Evolutionary conservation across 1,139 yeast species (phyloP).

Genomic region (Blastobotrys aristatus): DNA sequence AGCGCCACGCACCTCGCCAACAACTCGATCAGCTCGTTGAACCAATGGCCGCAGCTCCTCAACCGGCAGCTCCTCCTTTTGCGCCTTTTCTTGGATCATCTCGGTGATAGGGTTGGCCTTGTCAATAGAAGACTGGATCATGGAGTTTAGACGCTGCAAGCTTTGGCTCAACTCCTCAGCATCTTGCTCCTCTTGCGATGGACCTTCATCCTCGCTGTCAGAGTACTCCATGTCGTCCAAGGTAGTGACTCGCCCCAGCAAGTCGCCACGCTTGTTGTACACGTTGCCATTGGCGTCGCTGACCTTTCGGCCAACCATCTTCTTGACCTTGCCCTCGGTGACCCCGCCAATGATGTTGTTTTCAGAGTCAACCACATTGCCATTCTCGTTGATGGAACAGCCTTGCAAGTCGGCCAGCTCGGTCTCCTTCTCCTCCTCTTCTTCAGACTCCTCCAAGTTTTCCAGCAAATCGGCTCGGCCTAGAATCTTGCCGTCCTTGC

Average conservation of each 20-base stretch:
- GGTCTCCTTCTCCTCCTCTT: not conserved
- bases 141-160: not conserved
- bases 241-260: slow-evolving; percentile 4
- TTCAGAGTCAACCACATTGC: slow-evolving; percentile 6
- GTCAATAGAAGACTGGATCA: slow-evolving; percentile 3
- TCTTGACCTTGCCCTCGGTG: slow-evolving; percentile 9
- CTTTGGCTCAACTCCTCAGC: not conserved
- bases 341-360: slow-evolving; percentile 7
- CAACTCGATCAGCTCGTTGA: slow-evolving; percentile 1
- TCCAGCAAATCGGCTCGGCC: slow-evolving; percentile 1
- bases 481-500: slow-evolving; percentile 6
- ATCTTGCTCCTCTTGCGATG: not conserved
- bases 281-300: slow-evolving; percentile 7
- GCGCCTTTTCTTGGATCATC: slow-evolving; percentile 2
- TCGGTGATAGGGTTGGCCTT: slow-evolving; percentile 3
- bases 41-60: not conserved
- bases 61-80: slow-evolving; percentile 1
- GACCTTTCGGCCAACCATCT: slow-evolving; percentile 9
- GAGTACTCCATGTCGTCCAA: slow-evolving; percentile 1
- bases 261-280: slow-evolving; percentile 7
- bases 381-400: slow-evolving; percentile 5
- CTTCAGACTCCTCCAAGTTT: slow-evolving; percentile 1
- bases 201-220: not conserved
- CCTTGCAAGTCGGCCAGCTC: slow-evolving; percentile 6
- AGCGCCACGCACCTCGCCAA: slow-evolving; percentile 11